phyloP scores from a whole-genome alignment of 257 asterid species.

The Lycium barbarum region DNA sequence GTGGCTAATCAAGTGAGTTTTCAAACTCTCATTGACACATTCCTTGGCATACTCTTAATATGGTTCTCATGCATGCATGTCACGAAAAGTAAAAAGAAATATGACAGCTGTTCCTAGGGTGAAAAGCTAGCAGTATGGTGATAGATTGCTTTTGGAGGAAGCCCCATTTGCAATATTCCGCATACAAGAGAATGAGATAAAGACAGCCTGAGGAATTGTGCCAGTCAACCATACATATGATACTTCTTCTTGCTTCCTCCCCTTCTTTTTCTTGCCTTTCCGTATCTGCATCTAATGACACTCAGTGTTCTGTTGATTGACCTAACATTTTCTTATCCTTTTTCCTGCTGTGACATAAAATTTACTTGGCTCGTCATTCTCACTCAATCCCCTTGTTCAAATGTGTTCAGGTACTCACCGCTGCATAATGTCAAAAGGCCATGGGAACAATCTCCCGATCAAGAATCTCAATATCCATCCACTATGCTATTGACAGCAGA shows the following conservation, averaged over 20 bases:
- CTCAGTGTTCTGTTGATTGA: slow-evolving; percentile 11
- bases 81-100: not conserved
- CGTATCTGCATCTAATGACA: not conserved
- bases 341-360: not conserved
- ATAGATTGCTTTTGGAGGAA: slow-evolving; percentile 4
- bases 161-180: not conserved
- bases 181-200: not conserved
- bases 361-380: not conserved
- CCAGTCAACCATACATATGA: slow-evolving; percentile 2
- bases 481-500: slow-evolving; percentile 97
- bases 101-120: not conserved
- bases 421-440: slow-evolving; percentile 92
- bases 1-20: slow-evolving; percentile 88
- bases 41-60: not conserved
- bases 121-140: not conserved
- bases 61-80: slow-evolving; percentile 1
- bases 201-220: not conserved
- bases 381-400: slow-evolving; percentile 6
- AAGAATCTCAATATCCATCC: slow-evolving; percentile 75
- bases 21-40: slow-evolving; percentile 6
- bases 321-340: not conserved
- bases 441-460: slow-evolving; percentile 68
- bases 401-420: slow-evolving; percentile 75
- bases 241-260: slow-evolving; percentile 6
- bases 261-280: not conserved